A percentile compares a stretch with the other conserved stretches of the same genome.
phyloP scores from a whole-genome alignment of 257 asterid genomes.

The Solanum gracilifrons region DNA sequence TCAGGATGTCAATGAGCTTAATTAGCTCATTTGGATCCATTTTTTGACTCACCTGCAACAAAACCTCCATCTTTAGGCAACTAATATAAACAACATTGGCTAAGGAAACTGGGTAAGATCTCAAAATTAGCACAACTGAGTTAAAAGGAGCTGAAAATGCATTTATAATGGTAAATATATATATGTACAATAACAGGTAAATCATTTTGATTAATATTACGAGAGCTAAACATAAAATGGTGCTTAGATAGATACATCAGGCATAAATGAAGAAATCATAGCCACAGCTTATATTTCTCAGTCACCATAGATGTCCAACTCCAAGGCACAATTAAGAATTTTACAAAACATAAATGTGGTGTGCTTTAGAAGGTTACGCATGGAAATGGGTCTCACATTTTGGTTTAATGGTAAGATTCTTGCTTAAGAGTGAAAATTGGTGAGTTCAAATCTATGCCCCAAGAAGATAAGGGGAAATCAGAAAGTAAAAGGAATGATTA shows the following conservation, averaged over 20 bases:
- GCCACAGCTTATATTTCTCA: neutral
- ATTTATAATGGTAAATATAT: neutral
- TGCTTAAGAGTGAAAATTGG: neutral
- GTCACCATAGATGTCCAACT: neutral
- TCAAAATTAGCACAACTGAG: neutral
- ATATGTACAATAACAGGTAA: neutral
- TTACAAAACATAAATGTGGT: neutral
- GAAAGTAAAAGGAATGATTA: neutral
- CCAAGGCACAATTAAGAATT: neutral
- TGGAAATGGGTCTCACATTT: neutral
- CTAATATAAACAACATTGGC: neutral
- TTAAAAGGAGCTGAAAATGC: neutral
- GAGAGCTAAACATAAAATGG: neutral
- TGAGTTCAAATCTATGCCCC: too few species aligned
- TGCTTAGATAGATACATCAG: neutral
- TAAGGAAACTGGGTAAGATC: neutral
- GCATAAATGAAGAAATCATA: neutral
- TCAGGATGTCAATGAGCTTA: conserved; percentile 59
- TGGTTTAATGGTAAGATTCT: neutral
- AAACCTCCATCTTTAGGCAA: neutral
- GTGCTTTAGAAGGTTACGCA: neutral
- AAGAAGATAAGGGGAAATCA: neutral
- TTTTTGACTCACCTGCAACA: conserved; percentile 76
- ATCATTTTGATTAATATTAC: neutral
- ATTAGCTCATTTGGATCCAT: conserved; percentile 82